A percentile compares a stretch with the other conserved stretches of the same genome.
phyloP scores from a whole-genome alignment of 106 monocot species.

The Acorus calamus region DNA sequence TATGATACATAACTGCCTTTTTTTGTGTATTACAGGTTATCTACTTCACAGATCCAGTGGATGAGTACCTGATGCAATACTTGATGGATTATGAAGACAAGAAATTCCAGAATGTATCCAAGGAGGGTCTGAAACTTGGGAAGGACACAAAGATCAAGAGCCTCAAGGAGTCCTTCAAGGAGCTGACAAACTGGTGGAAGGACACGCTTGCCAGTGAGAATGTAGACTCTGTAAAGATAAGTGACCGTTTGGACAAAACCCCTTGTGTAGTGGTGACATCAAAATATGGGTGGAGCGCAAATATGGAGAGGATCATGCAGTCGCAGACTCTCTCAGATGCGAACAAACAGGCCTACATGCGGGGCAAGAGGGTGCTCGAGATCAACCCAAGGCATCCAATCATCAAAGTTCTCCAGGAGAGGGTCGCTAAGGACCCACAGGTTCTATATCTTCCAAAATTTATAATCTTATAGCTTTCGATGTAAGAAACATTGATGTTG shows the following conservation, averaged over 20 bases:
- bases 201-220: constrained; percentile 56
- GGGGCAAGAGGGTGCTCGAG: constrained; percentile 90
- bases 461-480: too few relatives aligned
- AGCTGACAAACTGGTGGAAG: constrained; percentile 94
- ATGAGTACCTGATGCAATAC: constrained; percentile 99
- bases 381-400: constrained; percentile 96
- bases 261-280: constrained; percentile 92
- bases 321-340: constrained; percentile 81
- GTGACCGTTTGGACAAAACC: constrained; percentile 79
- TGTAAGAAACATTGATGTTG: too few relatives aligned
- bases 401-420: constrained; percentile 84
- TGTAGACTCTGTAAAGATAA: constrained; percentile 88
- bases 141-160: constrained; percentile 92
- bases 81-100: constrained; percentile 99
- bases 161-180: constrained; percentile 89
- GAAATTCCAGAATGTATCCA: constrained; percentile 95
- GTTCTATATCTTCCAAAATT: constrained; percentile 16
- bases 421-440: constrained; percentile 66
- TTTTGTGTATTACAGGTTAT: constrained; percentile 52
- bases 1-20: background rate
- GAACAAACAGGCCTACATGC: constrained; percentile 79
- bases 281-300: constrained; percentile 92
- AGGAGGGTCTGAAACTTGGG: constrained; percentile 86
- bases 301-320: constrained; percentile 99
- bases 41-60: constrained; percentile 93